Evolutionary conservation across 768 basidiomycete genomes (phyloP).

Genomic region (Lentinula guzmanii): DNA sequence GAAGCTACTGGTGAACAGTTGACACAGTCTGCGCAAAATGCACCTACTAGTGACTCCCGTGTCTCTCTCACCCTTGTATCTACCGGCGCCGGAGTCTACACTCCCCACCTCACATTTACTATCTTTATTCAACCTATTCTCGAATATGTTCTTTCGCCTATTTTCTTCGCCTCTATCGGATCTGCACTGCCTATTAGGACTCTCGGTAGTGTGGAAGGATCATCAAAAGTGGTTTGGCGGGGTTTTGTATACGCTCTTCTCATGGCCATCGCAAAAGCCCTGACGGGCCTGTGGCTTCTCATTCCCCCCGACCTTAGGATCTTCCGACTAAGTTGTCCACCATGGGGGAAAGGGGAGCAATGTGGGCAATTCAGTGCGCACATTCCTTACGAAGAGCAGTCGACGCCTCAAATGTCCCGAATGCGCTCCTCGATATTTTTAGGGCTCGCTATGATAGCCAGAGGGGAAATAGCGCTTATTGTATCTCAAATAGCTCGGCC

Average conservation of each 20-base stretch:
- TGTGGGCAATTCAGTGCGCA: too few species aligned
- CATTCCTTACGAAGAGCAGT: not conserved
- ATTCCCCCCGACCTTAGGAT: constrained; percentile 21
- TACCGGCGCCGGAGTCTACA: not conserved
- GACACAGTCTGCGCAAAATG: not conserved
- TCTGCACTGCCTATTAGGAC: constrained; percentile 43
- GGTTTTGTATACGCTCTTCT: constrained; percentile 52
- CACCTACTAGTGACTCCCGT: not conserved
- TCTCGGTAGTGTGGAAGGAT: constrained; percentile 31
- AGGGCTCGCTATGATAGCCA: constrained; percentile 56
- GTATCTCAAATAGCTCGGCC: constrained; percentile 42
- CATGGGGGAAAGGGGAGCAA: not conserved
- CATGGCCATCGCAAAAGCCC: constrained; percentile 49
- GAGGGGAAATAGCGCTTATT: constrained; percentile 65
- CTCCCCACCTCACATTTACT: constrained; percentile 23
- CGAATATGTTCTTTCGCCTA: constrained; percentile 42
- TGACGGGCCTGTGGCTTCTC: constrained; percentile 40
- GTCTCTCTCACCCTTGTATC: not conserved
- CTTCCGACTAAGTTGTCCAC: not conserved
- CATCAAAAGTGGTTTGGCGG: constrained; percentile 40
- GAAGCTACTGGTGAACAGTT: not conserved
- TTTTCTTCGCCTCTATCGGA: constrained; percentile 68
- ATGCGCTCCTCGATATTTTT: constrained; percentile 31
- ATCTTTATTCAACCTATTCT: constrained; percentile 30
- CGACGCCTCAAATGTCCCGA: constrained; percentile 8